Evolutionary conservation across 2,329 filamentous ascomycete genomes (phyloP).

Genomic region (Aspergillus tubingensis): DNA sequence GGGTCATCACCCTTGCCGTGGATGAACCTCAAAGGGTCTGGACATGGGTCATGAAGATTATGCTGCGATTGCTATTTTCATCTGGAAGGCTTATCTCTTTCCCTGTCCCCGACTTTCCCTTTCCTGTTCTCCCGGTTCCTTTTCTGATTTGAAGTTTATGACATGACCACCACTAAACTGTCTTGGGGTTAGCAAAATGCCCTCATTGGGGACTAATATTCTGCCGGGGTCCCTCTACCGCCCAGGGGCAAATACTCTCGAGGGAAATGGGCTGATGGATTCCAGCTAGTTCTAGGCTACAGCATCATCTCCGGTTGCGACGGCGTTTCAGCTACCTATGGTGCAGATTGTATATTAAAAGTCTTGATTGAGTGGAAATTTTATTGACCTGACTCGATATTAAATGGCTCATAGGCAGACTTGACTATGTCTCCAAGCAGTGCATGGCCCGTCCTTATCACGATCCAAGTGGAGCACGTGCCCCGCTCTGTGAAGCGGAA

Average conservation of each 20-base stretch:
- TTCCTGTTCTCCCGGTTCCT: neutral
- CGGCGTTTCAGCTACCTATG: neutral
- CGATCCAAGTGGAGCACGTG: neutral
- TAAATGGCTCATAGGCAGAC: neutral
- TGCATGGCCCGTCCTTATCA: constrained; percentile 1
- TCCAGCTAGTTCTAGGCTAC: neutral
- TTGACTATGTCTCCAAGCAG: constrained; percentile 1
- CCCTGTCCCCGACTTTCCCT: too few species aligned
- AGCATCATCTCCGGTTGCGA: neutral
- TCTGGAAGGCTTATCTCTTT: neutral
- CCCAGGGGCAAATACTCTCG: neutral
- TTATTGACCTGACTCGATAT: neutral
- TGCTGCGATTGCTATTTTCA: neutral
- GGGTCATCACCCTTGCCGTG: neutral
- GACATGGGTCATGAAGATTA: neutral
- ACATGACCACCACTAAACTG: neutral
- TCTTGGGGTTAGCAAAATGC: neutral
- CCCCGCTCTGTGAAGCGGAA: neutral
- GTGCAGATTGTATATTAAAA: neutral
- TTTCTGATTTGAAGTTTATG: neutral
- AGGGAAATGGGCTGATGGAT: neutral
- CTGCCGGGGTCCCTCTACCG: neutral
- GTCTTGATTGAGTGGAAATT: neutral
- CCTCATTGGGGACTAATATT: neutral
- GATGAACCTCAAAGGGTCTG: neutral